phyloP scores from a whole-genome alignment of 805 yeast genomes.

The Candida succiphila region DNA sequence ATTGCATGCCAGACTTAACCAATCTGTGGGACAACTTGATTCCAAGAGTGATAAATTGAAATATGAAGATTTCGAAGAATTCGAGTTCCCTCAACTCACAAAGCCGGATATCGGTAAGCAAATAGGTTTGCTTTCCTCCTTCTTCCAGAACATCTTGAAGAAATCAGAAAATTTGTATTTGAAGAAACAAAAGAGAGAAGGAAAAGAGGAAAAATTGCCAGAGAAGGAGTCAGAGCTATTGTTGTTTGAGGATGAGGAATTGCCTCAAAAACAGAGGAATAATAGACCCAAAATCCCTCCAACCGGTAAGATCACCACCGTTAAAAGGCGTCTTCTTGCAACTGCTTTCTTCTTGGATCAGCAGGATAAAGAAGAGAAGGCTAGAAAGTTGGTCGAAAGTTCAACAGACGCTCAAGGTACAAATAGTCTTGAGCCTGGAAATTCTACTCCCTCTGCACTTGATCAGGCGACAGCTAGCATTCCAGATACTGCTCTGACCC shows the following conservation, averaged over 20 bases:
- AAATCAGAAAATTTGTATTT: constrained; percentile 32
- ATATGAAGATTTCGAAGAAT: constrained; percentile 56
- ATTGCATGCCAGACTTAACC: constrained; percentile 65
- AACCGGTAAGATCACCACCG: constrained; percentile 68
- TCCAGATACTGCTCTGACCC: background rate
- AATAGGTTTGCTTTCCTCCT: constrained; percentile 49
- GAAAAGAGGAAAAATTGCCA: constrained; percentile 16
- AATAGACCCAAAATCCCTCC: constrained; percentile 81
- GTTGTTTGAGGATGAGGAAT: constrained; percentile 73
- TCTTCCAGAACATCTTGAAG: constrained; percentile 30
- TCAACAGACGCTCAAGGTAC: background rate
- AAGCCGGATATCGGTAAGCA: constrained; percentile 42
- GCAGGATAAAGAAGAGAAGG: constrained; percentile 12
- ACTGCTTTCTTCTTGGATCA: constrained; percentile 45
- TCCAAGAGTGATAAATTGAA: constrained; percentile 38
- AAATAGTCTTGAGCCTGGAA: background rate
- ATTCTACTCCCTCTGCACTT: background rate
- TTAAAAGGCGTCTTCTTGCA: constrained; percentile 53
- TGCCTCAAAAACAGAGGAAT: constrained; percentile 70
- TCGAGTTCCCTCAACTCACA: constrained; percentile 40
- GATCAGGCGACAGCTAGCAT: background rate
- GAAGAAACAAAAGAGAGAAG: constrained; percentile 30
- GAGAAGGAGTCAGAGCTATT: constrained; percentile 34
- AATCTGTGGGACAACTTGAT: constrained; percentile 37
- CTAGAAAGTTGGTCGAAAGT: background rate